phyloP scores from a whole-genome alignment of 768 basidiomycete genomes.

The Calocera viscosa region DNA sequence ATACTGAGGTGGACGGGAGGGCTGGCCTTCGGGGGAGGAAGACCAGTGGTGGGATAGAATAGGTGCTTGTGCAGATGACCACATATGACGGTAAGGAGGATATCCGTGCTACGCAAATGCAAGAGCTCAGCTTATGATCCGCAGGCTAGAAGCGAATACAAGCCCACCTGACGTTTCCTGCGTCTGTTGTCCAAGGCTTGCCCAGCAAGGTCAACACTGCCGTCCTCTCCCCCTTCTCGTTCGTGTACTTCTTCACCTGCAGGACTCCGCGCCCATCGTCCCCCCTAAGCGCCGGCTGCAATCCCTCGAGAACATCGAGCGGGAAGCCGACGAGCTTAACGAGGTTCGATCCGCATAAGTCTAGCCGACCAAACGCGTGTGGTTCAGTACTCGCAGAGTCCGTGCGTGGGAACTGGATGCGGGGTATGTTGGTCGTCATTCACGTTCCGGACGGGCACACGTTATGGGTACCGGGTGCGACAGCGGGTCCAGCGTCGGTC shows the following conservation, averaged over 20 bases:
- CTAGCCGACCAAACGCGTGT: background rate
- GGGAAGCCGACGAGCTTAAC: background rate
- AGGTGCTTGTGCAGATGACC: background rate
- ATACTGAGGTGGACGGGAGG: background rate
- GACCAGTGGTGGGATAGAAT: background rate
- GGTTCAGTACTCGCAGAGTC: background rate
- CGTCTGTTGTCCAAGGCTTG: background rate
- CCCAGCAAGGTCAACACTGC: background rate
- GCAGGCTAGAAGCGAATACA: background rate
- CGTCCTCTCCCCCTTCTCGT: background rate
- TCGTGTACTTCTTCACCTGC: background rate
- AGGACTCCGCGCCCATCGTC: slow-evolving; percentile 1
- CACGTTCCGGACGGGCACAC: background rate
- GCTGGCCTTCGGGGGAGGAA: background rate
- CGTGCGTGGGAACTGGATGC: background rate
- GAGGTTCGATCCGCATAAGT: background rate
- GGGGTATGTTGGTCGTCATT: background rate
- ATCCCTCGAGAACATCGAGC: background rate
- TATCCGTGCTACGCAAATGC: background rate
- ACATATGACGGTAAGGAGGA: background rate
- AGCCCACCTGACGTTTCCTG: background rate
- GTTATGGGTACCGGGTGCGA: background rate
- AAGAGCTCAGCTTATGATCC: background rate
- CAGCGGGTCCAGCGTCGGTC: background rate
- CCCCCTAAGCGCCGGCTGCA: background rate